Base-by-base conservation (phyloP, 2,329 filamentous ascomycete genomes). In the Monilinia laxa region DNA sequence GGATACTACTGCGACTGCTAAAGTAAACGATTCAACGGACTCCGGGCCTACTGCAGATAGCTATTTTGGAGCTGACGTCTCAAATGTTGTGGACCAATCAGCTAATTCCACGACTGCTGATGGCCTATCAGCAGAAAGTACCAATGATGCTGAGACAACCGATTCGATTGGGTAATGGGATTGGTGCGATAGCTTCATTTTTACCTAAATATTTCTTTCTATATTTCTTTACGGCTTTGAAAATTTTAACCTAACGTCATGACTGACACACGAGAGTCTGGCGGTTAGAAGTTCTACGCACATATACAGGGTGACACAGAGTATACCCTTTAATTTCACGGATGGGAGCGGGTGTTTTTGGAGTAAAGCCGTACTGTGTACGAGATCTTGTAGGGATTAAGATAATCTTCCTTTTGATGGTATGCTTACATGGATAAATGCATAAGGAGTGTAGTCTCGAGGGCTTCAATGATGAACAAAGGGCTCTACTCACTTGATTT, bases 341-440 rank as follows among this genome's bases (percentile, higher is more conserved):
- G 12, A 35, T 20, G 45, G 58, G 45, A 51, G 58, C 45, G 45
- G 58, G 58, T 18, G 58, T 60, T 51, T 51, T 59, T 23, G 28
- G 58, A 38, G 58, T 60, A 60, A 49, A 18, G 18, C 20, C 31
- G 58, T 60, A 60, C 58, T 25, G 7, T 14, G 28, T 60, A 60
- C 45, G 45, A 60, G 58, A 78, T 82, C 28, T 49, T 60, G 31
- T 38, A n/a, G n/a, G 6, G n/a, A 7, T 56, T 10, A 56, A 40
- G 54, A 56, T 42, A 25, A 51, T 38, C 4, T 60, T 38, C 25
- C 20, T 38, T 60, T 38, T 18, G n/a, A 38, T 35, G 31, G 23
- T 7, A 51, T 51, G 28, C 28, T n/a, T 47, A 49, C 28, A 59
- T 14, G 20, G 20, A 38, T 23, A 7, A 25, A 49, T 18, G 18